These are phyloP conservation scores for Pontederia crassipes DNA, from an alignment of 176 grass and related monocot species.

Conservation along the genomic window DNA sequence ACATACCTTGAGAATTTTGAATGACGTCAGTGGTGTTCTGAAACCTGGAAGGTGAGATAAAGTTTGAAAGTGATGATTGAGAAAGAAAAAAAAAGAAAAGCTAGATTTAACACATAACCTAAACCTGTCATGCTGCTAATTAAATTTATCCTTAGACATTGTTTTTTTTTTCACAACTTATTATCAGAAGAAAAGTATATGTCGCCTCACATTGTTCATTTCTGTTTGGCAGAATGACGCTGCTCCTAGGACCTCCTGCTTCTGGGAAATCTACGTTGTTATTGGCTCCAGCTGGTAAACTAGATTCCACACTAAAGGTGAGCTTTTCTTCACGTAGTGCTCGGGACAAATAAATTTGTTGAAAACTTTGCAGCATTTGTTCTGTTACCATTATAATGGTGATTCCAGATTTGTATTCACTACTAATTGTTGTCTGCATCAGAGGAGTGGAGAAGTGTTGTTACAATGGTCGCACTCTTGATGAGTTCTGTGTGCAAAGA, in stretches of 20 bases:
- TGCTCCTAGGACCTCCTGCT: conserved; percentile 58
- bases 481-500: conserved; percentile 59
- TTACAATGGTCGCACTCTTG: conserved; percentile 40
- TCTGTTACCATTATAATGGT: too few species aligned
- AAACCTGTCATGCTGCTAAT: too few species aligned
- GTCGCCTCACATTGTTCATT: neutral
- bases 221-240: conserved; percentile 44
- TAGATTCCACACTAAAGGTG: conserved; percentile 61
- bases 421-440: neutral
- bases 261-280: conserved; percentile 69
- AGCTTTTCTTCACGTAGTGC: neutral
- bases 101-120: too few species aligned
- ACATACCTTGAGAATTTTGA: conserved; percentile 45
- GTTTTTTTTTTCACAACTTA: too few species aligned
- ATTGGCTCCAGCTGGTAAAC: conserved; percentile 46
- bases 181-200: neutral
- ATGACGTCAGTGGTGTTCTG: conserved; percentile 39
- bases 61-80: neutral
- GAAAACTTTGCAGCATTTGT: too few species aligned
- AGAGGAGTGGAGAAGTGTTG: conserved; percentile 51
- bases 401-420: neutral
- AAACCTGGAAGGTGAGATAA: conserved; percentile 53
- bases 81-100: too few species aligned
- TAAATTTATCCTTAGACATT: too few species aligned
- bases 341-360: too few species aligned